Conservation (phyloP, 129 eudicot species). For the Lonicera japonica region DNA sequence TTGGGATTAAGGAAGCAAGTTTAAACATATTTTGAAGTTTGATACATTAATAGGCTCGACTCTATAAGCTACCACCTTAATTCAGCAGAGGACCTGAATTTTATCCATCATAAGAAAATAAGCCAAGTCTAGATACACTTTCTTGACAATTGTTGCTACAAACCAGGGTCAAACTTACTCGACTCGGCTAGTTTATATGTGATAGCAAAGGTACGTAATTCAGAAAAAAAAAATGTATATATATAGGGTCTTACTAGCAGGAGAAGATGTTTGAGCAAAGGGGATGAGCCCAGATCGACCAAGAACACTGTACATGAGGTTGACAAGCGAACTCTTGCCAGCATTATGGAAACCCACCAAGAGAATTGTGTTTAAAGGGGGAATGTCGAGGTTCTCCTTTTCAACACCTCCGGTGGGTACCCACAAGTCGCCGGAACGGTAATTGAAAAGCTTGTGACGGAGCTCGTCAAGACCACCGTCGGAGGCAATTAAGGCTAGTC, state of each 20-base stretch:
- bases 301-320: slow-evolving; percentile 28
- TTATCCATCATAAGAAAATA: too few species aligned
- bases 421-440: slow-evolving; percentile 24
- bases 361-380: slow-evolving; percentile 14
- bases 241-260: too few species aligned
- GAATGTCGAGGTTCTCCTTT: slow-evolving; percentile 19
- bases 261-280: slow-evolving; percentile 23
- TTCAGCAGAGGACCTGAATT: too few species aligned
- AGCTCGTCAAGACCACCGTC: slow-evolving; percentile 18
- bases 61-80: too few species aligned
- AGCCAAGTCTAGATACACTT: too few species aligned
- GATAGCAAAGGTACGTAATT: too few species aligned
- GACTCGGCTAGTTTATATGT: too few species aligned
- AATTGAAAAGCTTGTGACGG: slow-evolving; percentile 21
- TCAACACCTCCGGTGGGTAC: slow-evolving; percentile 19
- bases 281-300: slow-evolving; percentile 27
- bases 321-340: slow-evolving; percentile 29
- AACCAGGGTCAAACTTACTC: too few species aligned
- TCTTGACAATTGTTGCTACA: too few species aligned
- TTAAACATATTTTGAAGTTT: too few species aligned
- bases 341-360: slow-evolving; percentile 22
- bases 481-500: slow-evolving; percentile 11
- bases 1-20: neutral
- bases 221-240: too few species aligned
- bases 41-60: too few species aligned